phyloP scores from a whole-genome alignment of 176 grass and related monocot genomes.

The Rhipidocladum racemiflorum region DNA sequence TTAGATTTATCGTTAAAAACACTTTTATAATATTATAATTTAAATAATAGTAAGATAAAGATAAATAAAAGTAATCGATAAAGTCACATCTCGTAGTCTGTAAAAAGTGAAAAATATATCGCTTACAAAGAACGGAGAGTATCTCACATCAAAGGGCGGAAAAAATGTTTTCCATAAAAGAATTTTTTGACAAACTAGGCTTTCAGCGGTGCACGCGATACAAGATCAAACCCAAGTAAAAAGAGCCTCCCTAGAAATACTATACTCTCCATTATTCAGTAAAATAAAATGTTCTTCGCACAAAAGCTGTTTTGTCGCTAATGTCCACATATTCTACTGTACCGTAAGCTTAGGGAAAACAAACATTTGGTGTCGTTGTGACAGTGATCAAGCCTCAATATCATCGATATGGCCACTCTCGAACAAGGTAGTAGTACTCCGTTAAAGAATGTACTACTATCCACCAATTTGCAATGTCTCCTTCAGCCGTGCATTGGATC shows the following conservation, averaged over 20 bases:
- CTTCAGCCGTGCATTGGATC: slow-evolving; percentile 24
- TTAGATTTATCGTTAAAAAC: no score
- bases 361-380: background rate
- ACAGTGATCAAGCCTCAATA: slow-evolving; percentile 1
- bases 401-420: background rate
- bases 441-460: background rate
- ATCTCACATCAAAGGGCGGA: background rate
- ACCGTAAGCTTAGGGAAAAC: background rate
- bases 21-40: no score
- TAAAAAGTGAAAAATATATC: no score
- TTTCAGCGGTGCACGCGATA: background rate
- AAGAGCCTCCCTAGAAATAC: background rate
- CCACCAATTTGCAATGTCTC: background rate
- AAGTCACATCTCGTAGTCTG: no score
- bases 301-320: slow-evolving; percentile 20
- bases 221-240: background rate
- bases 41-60: no score
- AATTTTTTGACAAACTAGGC: background rate
- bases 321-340: background rate
- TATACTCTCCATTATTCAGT: background rate
- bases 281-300: background rate
- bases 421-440: background rate
- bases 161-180: background rate
- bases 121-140: no score
- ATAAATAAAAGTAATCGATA: no score